Evolutionary conservation across 31 red algal genomes (phyloP).

Genomic region (Asparagopsis taxiformis): DNA sequence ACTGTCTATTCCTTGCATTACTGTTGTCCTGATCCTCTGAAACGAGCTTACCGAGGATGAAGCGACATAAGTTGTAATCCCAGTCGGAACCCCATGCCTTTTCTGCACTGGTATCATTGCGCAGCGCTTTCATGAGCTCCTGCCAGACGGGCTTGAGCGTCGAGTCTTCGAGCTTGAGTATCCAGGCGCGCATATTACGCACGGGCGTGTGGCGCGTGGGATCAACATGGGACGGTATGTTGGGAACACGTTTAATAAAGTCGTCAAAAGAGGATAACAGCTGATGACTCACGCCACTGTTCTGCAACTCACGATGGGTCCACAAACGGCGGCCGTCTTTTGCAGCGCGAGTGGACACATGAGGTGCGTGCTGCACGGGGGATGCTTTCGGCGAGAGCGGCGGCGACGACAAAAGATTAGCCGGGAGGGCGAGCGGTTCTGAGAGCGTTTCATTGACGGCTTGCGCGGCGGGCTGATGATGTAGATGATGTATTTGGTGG

Average conservation of each 20-base stretch:
- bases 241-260: conserved; percentile 18
- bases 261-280: conserved; percentile 16
- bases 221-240: conserved; percentile 29
- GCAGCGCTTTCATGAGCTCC: conserved; percentile 19
- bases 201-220: conserved; percentile 12
- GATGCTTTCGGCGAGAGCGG: no score
- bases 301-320: conserved; percentile 19
- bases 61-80: conserved; percentile 49
- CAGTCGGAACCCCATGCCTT: conserved; percentile 11
- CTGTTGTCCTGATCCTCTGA: conserved; percentile 15
- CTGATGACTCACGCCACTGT: conserved; percentile 10
- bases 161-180: conserved; percentile 20
- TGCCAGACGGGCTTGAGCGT: conserved; percentile 11
- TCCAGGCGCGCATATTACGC: conserved; percentile 57
- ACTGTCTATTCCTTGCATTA: conserved; percentile 10
- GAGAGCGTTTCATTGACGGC: no score
- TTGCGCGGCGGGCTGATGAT: no score
- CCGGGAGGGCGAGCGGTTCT: no score
- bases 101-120: conserved; percentile 5
- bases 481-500: no score
- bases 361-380: no score
- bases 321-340: conserved; percentile 34
- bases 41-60: conserved; percentile 30
- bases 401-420: no score
- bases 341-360: background rate